Evolutionary conservation across 805 yeast genomes (phyloP).

Genomic region (Saccharomycopsis synnaedendra): DNA sequence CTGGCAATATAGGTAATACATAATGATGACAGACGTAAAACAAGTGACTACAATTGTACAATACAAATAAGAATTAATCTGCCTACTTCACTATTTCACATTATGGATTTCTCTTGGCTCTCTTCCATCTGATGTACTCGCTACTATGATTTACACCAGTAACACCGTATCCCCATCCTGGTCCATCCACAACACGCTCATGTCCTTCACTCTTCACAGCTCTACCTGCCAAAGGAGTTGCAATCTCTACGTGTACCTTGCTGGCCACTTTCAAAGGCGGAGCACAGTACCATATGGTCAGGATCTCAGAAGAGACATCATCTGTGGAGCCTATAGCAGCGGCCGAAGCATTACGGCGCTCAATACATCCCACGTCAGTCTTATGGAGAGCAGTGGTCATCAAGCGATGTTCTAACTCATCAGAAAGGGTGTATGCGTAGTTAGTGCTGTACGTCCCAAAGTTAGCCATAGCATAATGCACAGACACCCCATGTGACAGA

Average conservation of each 20-base stretch:
- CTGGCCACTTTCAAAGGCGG: too few species aligned
- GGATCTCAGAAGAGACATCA: background rate
- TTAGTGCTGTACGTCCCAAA: conserved; percentile 3
- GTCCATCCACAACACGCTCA: conserved; percentile 11
- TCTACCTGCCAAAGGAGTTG: too few species aligned
- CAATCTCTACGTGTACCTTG: too few species aligned
- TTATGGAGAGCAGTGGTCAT: background rate
- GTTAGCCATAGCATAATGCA: conserved; percentile 9
- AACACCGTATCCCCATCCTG: conserved; percentile 9
- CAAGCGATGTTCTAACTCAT: background rate
- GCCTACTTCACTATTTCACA: background rate
- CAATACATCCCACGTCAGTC: background rate
- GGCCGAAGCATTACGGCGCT: background rate
- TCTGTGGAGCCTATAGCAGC: background rate
- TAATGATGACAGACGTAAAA: background rate
- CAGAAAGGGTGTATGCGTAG: conserved; percentile 7
- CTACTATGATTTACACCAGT: conserved; percentile 57
- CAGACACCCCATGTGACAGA: background rate
- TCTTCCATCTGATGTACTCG: conserved; percentile 54
- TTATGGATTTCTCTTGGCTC: conserved; percentile 1
- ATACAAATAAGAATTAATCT: too few species aligned
- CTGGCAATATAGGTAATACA: background rate
- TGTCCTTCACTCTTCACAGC: too few species aligned
- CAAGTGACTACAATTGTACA: too few species aligned
- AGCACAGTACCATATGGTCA: too few species aligned